Evolutionary conservation across 768 basidiomycete genomes (phyloP).

Genomic region (Phaeolepiota aurea): DNA sequence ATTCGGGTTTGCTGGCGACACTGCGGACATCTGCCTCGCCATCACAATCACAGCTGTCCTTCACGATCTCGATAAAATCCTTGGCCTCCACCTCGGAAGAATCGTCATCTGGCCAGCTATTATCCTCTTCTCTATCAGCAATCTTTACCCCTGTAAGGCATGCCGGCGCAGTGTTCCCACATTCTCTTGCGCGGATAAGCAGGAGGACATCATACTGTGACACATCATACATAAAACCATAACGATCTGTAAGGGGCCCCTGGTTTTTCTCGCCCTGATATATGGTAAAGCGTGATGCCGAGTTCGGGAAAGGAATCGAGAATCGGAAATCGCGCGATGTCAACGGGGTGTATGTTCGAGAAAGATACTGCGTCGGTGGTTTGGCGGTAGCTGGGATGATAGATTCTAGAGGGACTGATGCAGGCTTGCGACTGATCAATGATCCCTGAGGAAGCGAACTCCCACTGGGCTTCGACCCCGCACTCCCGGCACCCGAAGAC

Average conservation of each 20-base stretch:
- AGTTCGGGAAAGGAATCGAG: constrained; percentile 49
- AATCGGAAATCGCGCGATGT: constrained; percentile 72
- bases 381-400: constrained; percentile 76
- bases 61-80: constrained; percentile 8
- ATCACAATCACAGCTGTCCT: constrained; percentile 32
- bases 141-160: constrained; percentile 85
- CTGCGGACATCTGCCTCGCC: constrained; percentile 19
- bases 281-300: constrained; percentile 45
- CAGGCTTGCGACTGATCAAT: constrained; percentile 17
- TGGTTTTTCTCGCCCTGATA: constrained; percentile 43
- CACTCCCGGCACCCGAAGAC: background rate
- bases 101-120: constrained; percentile 68
- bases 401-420: constrained; percentile 66
- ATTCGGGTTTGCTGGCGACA: constrained; percentile 8
- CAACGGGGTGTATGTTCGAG: constrained; percentile 64
- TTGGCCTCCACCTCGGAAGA: constrained; percentile 20
- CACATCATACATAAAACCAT: constrained; percentile 87
- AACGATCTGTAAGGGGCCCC: constrained; percentile 72
- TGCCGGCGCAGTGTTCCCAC: constrained; percentile 70
- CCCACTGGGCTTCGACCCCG: background rate
- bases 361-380: constrained; percentile 80
- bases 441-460: constrained; percentile 6
- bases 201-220: constrained; percentile 75
- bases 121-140: constrained; percentile 73
- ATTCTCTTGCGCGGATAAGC: constrained; percentile 63